These are phyloP conservation scores for Hysterium pulicare DNA, from an alignment of 2,329 filamentous ascomycete species.

Conservation along the genomic window DNA sequence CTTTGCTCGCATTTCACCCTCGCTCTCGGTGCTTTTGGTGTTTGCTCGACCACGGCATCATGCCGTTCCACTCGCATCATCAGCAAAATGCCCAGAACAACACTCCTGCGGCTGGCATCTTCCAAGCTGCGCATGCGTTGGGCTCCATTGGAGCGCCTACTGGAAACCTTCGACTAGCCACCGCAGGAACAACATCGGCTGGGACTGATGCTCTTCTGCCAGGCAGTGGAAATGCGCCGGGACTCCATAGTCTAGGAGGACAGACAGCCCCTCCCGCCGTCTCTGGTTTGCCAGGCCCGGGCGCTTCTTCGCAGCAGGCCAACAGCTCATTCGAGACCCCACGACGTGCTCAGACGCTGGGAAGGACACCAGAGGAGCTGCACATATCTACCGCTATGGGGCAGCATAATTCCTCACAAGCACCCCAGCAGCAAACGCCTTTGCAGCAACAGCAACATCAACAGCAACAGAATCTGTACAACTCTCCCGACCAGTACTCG, in stretches of 20 bases:
- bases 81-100: conserved; percentile 24
- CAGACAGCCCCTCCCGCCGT: conserved; percentile 28
- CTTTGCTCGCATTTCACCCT: too few species aligned
- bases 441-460: conserved; percentile 28
- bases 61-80: conserved; percentile 38
- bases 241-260: conserved; percentile 22
- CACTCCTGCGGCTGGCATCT: conserved; percentile 42
- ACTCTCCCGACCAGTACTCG: conserved; percentile 49
- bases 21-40: too few species aligned
- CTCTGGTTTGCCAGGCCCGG: conserved; percentile 21
- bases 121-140: conserved; percentile 45
- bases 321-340: conserved; percentile 50
- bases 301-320: conserved; percentile 29
- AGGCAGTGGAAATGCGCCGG: conserved; percentile 30
- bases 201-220: conserved; percentile 45
- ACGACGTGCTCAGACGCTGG: conserved; percentile 46
- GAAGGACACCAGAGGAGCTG: conserved; percentile 54
- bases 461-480: conserved; percentile 40
- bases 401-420: conserved; percentile 30
- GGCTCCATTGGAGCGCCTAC: conserved; percentile 47
- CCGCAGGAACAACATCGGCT: conserved; percentile 40
- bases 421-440: conserved; percentile 23
- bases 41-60: too few species aligned
- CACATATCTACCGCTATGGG: conserved; percentile 47
- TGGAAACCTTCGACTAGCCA: conserved; percentile 38